Evolutionary conservation across 768 basidiomycete species (phyloP), one percentile per base, ranked within the genome.

Genomic region (Nidula microcarpa): DNA sequence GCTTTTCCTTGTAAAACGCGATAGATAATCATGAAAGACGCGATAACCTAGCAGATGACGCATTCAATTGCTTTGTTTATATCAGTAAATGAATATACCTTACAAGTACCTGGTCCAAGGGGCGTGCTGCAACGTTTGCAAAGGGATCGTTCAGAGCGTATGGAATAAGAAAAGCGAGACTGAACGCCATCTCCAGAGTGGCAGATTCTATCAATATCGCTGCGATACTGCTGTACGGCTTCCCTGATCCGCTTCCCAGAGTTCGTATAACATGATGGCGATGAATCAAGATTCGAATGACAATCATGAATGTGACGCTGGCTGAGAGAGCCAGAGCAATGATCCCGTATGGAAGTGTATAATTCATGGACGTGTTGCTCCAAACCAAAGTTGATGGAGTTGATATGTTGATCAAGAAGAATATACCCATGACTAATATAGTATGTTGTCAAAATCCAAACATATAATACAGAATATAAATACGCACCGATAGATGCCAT

Each of bases 141-240:
- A 59, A 49, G 2, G 58, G 56, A 33, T 44, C 55, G 6, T 30
- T 47, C 16, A 59, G 11, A 11, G 52, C 51, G 4, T 57, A 50
- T 3, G 55, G 55, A 10, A 59, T 47, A 13, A 64, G 33, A 45
- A 56, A 55, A 17, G 50, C 32, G 10, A 57, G 14, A 16, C 53
- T 33, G 10, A 54, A 33, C 8, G 60, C 45, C 14, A 55, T 55
- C 37, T 58, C 41, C 10, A 60, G 34, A 5, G 37, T 49, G 2
- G 57, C 61, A 1, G 61, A 62, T 47, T 62, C 61, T 32, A 62
- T 53, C 33, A 62, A 37, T 33, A 62, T 60, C 0, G 61, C 52
- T 2, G 54, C 35, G 5, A 62, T 53, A 34, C 59, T 53, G 3
- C 57, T 60, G 34, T 60, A 62, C 10, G 55, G 54, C 1, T 33